Base-by-base conservation (phyloP, 495 filamentous ascomycete species). In the Chaetomidium leptoderma region DNA sequence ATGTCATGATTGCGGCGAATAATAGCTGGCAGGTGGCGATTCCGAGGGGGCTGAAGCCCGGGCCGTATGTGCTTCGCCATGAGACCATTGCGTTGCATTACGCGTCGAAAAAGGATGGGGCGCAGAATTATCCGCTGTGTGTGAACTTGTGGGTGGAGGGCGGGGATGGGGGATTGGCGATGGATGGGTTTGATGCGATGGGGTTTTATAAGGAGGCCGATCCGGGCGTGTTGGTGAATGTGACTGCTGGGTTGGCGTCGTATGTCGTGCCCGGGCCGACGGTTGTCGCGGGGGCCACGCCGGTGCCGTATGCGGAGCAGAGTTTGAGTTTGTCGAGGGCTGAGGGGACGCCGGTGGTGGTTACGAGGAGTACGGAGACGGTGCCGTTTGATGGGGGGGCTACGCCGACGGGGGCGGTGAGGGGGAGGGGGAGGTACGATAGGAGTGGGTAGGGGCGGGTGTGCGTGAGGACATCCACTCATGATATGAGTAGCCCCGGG, bases 101-200 rank as follows among this genome's bases (percentile, higher is more conserved):
- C n/a, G 84, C 85, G 23, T 77, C 67, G 6, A 64, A 76, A 4
- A 61, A 61, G 17, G 72, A 81, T 53, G 81, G 85, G 11, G 86
- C 87, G 19, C 87, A 92, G 73, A 85, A 83, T 70, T 92, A 91
- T 64, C 88, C 87, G n/a, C 68, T 72, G 46, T 90, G 87, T 64
- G 63, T 88, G 63, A 89, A 88, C 73, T 10, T 71, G 56, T 74
- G 54, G 67, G 73, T 73, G 40, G 39, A 65, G 37, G 21, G 49
- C 7, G 47, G 52, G 60, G 61, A 30, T 26, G 48, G n/a, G 6
- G 51, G 39, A 32, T 80, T 76, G 49, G 78, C 74, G 53, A 40
- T 63, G 44, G 55, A 60, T 27, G 69, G 62, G 1, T 37, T 66
- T 10, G 44, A 63, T 7, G 72, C 69, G 23, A 71, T 47, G 8